phyloP scores from a whole-genome alignment of 345 rosid genomes.

The Dipteronia sinensis region DNA sequence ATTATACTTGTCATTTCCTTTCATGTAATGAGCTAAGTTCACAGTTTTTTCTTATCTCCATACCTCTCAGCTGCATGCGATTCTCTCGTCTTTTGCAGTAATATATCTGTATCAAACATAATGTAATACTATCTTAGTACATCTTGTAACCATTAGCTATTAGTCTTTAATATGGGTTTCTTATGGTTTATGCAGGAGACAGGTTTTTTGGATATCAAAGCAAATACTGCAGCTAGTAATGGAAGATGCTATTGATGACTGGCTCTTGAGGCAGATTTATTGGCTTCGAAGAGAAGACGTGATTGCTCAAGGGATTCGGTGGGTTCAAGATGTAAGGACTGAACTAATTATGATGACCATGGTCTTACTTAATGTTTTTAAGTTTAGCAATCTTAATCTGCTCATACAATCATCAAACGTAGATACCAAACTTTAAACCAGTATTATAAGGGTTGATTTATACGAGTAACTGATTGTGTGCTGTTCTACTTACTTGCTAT shows the following conservation, averaged over 20 bases:
- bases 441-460: neutral
- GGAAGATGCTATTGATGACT: slow-evolving; percentile 99
- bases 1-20: slow-evolving; percentile 2
- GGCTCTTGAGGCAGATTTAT: slow-evolving; percentile 79
- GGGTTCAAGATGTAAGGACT: slow-evolving; percentile 91
- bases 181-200: slow-evolving; percentile 62
- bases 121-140: slow-evolving; percentile 5
- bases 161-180: slow-evolving; percentile 20
- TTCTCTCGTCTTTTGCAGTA: slow-evolving; percentile 2
- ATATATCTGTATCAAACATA: slow-evolving; percentile 4
- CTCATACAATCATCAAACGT: neutral
- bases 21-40: neutral
- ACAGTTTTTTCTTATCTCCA: slow-evolving; percentile 8
- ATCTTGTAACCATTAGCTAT: neutral
- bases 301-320: slow-evolving; percentile 73
- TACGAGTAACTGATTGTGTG: neutral
- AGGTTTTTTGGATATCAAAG: slow-evolving; percentile 98
- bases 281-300: slow-evolving; percentile 89
- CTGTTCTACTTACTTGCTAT: neutral
- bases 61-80: neutral
- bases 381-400: neutral
- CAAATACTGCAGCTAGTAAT: slow-evolving; percentile 90
- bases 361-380: neutral
- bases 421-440: neutral
- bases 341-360: slow-evolving; percentile 5